Evolutionary conservation across 306 rosid species (phyloP), one percentile per base, ranked within the genome.

Genomic region (Prunus mume): DNA sequence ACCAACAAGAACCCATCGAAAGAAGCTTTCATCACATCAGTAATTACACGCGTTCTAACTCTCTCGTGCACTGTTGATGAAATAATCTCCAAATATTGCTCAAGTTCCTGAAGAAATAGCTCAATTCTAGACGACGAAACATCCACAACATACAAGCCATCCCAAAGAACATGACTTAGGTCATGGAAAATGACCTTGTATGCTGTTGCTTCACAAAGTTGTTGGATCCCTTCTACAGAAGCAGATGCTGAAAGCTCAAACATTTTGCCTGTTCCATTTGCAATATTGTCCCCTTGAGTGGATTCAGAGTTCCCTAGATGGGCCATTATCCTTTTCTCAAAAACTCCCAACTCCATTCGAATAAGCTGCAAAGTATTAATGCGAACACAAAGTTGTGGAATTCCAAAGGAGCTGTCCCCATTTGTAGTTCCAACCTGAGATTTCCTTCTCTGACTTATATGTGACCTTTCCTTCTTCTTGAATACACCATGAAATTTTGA

Each of bases 1-100:
- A 95, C 89, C 78, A 92, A 52, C 65, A 90, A 80, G 73, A 95
- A 90, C 30, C 97, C 96, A 20, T 95, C 99, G 22, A 95, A 92
- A 62, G 97, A 92, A 64, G 97, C 92, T 72, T 72, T 90, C 99
- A 95, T 90, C 49, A 95, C 51, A 27, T 95, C 92, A 18, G 91
- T 78, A 68, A 95, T 92, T n/a, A 86, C 88, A 2, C 99, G 97
- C 2, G 97, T 95, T 83, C 99, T 84, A 66, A 85, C 97, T 83
- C 90, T 90, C 73, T 92, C 93, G 4, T 90, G 97, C 69, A 92
- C 92, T 10, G 99, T 89, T 28, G 96, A 89, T 20, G 99, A 90
- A 83, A 95, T 80, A 51, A 88, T 85, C 86, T 90, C 99, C 83
- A 95, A 83, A 78, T 83, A 92, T 72, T 82, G 87, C 86, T 95